Evolutionary conservation across 2,329 filamentous ascomycete species (phyloP), one percentile per base, ranked within the genome.

Genomic region (Coleophoma crateriformis): DNA sequence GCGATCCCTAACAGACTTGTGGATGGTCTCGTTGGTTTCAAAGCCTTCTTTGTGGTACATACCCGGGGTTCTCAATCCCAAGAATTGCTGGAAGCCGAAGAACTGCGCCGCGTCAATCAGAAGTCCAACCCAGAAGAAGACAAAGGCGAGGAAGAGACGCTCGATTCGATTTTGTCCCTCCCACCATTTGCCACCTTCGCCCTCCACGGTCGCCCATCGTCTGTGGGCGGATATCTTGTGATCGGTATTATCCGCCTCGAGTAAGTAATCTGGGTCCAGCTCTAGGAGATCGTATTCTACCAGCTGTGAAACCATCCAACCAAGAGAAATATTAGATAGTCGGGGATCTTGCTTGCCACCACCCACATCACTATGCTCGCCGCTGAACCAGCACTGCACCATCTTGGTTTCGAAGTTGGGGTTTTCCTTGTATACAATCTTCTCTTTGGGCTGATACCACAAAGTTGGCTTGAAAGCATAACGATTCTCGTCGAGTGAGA

Each of bases 401-500:
- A 47, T 20, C 10, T 11, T 14, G 14, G 40, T 43, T 11, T 43
- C 7, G 14, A 19, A 27, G 7, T n/a, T 10, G 7, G 20, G 17
- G 8, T 27, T 13, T 7, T 6, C 7, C 1, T 15, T 13, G 7
- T 14, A 15, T 19, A 10, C n/a, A 13, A 20, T 27, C 17, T 11
- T 4, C 13, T 43, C 11, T 10, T 20, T 22, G 12, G 40, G 40
- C 17, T 41, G 37, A n/a, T 63, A 57, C 66, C 66, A 69, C 11
- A 69, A 37, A 3, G 67, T 61, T 14, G 67, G 66, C 4, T 45
- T 43, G 52, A 67, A 69, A 2, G 64, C 50, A 7, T 54, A 44
- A 22, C 72, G 65, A 20, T 67, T 66, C 55, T 75, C 72, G 54
- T 74, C 72, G 13, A 74, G 64, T 3, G 71, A 70, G 7, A 75